A percentile compares a stretch with the other conserved stretches of the same genome.
Conservation (phyloP, 108 stramenopile species). For the Cyclotella choctawhatcheeana region DNA sequence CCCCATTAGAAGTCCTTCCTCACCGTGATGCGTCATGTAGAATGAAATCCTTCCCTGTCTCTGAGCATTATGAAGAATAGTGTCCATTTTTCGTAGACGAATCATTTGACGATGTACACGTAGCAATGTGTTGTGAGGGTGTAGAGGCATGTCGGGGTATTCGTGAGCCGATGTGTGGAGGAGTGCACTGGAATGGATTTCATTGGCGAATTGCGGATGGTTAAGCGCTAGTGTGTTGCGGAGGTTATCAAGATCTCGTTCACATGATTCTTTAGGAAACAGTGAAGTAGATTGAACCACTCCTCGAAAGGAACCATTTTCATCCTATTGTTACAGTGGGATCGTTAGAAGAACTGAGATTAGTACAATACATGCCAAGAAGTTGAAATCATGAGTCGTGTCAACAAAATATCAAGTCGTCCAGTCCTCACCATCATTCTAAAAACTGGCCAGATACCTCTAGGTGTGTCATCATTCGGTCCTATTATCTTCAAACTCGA, state of each 20-base stretch:
- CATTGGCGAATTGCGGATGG: constrained; percentile 54
- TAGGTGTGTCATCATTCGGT: constrained; percentile 71
- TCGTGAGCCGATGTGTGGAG: constrained; percentile 42
- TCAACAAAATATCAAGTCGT: neutral
- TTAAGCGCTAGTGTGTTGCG: constrained; percentile 37
- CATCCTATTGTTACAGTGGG: constrained; percentile 57
- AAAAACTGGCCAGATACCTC: constrained; percentile 84
- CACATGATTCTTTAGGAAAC: neutral
- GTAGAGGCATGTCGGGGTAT: constrained; percentile 58
- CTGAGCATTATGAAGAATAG: constrained; percentile 95
- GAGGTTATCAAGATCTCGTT: constrained; percentile 38
- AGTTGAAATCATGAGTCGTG: neutral
- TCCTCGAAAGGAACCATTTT: constrained; percentile 71
- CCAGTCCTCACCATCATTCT: constrained; percentile 77
- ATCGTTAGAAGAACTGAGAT: neutral
- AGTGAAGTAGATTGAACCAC: constrained; percentile 7
- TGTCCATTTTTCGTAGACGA: constrained; percentile 93
- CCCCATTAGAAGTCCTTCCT: constrained; percentile 95
- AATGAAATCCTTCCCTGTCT: constrained; percentile 97
- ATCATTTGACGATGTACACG: constrained; percentile 87
- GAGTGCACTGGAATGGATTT: constrained; percentile 48
- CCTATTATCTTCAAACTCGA: constrained; percentile 68
- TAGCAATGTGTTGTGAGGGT: constrained; percentile 63
- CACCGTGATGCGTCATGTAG: constrained; percentile 92
- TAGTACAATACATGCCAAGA: neutral